These are phyloP conservation scores for Fusarium graminum DNA, from an alignment of 2,329 filamentous ascomycete genomes.

Conservation along the genomic window DNA sequence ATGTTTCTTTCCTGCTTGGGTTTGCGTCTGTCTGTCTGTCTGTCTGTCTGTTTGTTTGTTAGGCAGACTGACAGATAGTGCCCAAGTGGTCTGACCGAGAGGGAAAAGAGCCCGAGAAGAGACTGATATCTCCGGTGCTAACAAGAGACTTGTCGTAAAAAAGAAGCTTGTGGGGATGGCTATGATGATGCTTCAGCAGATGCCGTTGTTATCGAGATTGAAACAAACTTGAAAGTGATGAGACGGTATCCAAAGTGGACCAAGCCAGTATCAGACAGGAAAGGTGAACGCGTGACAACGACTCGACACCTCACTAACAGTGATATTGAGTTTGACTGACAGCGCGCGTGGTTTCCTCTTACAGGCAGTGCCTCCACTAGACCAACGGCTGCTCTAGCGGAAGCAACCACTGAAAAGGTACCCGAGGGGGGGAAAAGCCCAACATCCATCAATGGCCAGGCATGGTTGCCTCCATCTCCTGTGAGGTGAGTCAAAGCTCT, in stretches of 20 bases:
- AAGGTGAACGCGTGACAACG: constrained; percentile 36
- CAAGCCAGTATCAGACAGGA: constrained; percentile 34
- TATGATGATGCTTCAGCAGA: constrained; percentile 19
- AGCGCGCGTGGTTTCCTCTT: constrained; percentile 18
- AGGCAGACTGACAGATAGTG: constrained; percentile 17
- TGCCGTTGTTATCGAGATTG: constrained; percentile 34
- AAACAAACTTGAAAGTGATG: constrained; percentile 41
- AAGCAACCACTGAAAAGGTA: constrained; percentile 25
- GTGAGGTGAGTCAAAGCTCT: background rate
- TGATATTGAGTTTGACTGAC: constrained; percentile 25
- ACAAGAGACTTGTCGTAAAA: constrained; percentile 14
- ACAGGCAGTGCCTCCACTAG: constrained; percentile 33
- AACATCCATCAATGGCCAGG: background rate
- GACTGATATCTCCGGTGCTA: background rate
- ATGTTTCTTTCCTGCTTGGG: constrained; percentile 2
- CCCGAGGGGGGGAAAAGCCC: constrained; percentile 16
- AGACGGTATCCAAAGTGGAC: constrained; percentile 32
- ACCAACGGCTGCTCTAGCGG: constrained; percentile 22
- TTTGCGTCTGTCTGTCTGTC: background rate
- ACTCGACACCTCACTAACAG: constrained; percentile 3
- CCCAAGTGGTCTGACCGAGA: constrained; percentile 33
- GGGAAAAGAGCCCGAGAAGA: constrained; percentile 11
- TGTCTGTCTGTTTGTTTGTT: too few relatives aligned
- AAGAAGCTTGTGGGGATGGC: constrained; percentile 31
- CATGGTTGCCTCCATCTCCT: too few relatives aligned